Percentiles rank a stretch among this genome's conserved stretches.
phyloP scores from a whole-genome alignment of 257 asterid genomes.

The Solanum tarapatanum region DNA sequence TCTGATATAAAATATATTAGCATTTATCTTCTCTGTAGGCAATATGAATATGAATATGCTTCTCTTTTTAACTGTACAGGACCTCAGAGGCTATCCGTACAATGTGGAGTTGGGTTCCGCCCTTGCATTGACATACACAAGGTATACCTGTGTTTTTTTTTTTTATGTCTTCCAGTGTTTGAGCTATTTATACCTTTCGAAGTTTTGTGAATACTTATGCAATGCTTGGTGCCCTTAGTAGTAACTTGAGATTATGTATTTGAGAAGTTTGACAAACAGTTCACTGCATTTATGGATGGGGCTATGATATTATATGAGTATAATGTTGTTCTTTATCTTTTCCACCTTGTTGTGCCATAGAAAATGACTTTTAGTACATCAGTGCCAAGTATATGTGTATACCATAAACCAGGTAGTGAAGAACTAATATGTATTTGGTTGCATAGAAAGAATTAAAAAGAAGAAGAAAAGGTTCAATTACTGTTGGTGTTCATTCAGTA shows the following conservation, averaged over 20 bases:
- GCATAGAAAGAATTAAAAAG: background rate
- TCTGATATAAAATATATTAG: background rate
- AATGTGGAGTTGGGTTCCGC: constrained; percentile 65
- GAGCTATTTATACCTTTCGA: background rate
- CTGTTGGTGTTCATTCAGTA: background rate
- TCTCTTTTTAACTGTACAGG: constrained; percentile 24
- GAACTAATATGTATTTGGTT: background rate
- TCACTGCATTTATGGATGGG: background rate
- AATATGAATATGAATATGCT: background rate
- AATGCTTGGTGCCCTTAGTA: background rate
- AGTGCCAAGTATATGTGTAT: background rate
- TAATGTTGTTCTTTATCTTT: background rate
- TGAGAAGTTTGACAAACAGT: background rate
- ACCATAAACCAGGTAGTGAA: background rate
- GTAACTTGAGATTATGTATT: background rate
- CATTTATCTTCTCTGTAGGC: background rate
- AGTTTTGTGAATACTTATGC: background rate
- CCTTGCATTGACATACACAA: constrained; percentile 98
- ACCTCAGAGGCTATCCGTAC: constrained; percentile 31
- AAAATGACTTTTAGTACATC: background rate
- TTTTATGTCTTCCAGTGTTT: background rate
- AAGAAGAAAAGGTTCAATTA: background rate
- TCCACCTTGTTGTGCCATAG: background rate
- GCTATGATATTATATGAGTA: background rate
- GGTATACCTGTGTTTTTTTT: constrained; percentile 27